A percentile compares a stretch with the other conserved stretches of the same genome.
phyloP scores from a whole-genome alignment of 2,329 filamentous ascomycete species.

The Trichocomaceae sp. region DNA sequence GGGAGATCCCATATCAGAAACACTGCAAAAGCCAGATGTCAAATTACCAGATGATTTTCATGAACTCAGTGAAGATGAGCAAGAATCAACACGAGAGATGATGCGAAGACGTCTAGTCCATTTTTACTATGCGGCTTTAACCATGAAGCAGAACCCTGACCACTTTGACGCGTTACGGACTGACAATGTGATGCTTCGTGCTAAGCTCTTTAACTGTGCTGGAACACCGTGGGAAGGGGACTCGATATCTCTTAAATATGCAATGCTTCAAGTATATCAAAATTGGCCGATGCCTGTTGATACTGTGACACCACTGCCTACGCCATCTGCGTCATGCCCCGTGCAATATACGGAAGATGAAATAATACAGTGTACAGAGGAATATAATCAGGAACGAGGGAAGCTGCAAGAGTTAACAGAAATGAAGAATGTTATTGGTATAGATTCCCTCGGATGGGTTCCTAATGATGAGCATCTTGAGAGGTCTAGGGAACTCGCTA shows the following conservation, averaged over 20 bases:
- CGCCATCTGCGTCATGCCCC: not conserved
- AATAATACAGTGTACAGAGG: not conserved
- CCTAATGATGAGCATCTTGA: slow-evolving; percentile 2
- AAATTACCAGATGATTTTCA: slow-evolving; percentile 20
- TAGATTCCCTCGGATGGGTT: slow-evolving; percentile 16
- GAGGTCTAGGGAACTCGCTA: not conserved
- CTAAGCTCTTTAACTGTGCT: slow-evolving; percentile 21
- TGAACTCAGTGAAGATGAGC: slow-evolving; percentile 17
- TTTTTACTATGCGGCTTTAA: slow-evolving; percentile 23
- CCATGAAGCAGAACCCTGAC: slow-evolving; percentile 19
- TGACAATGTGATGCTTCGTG: slow-evolving; percentile 19
- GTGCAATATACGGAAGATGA: slow-evolving; percentile 4
- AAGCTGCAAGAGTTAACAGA: not conserved
- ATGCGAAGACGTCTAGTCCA: slow-evolving; percentile 20
- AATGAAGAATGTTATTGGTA: slow-evolving; percentile 5
- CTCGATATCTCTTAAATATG: not conserved
- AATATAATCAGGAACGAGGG: not conserved
- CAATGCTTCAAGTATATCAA: slow-evolving; percentile 1
- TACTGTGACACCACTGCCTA: not conserved
- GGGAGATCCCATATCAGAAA: slow-evolving; percentile 25
- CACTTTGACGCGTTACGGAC: slow-evolving; percentile 20
- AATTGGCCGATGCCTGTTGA: slow-evolving; percentile 18
- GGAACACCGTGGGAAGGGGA: slow-evolving; percentile 27
- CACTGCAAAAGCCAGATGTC: slow-evolving; percentile 19
- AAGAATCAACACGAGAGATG: slow-evolving; percentile 18